Base-by-base conservation (phyloP, 768 basidiomycete genomes). In the Amanita rubescens region DNA sequence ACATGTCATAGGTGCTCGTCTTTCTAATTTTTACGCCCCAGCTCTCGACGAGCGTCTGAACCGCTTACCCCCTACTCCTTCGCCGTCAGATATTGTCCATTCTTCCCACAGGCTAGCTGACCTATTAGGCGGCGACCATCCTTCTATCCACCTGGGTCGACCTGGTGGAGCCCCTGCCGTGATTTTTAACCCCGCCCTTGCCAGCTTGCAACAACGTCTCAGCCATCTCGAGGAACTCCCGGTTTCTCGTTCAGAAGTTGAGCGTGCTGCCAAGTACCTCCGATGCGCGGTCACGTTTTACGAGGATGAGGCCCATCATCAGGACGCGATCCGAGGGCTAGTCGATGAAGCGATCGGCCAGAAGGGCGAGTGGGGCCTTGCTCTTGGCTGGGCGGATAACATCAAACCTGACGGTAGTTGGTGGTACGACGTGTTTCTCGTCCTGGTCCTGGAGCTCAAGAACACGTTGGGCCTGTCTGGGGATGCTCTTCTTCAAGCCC, bases 381-480 rank as follows among this genome's bases (percentile, higher is more conserved):
- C 19, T 17, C 38, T 58, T 42, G 37, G 15, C 25, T 54, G 54
- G 58, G 53, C 56, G 27, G 48, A 55, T 55, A 35, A 34, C 37
- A 58, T 58, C 58, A 56, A 46, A 46, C 56, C 60, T 45, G 54
- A 43, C 41, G 30, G 44, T 24, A 15, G 45, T 49, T 59, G 60
- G 55, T 57, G 50, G 58, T 24, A 50, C 19, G 39, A 47, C 27
- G 22, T 19, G 1, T 57, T 58, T 51, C 43, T 46, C 37, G 15
- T 30, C 19, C 24, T 50, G 3, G 53, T 54, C 35, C 34, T 58
- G 7, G 57, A 58, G 56, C 51, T 59, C 17, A 62, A n/a, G 56
- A 60, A 58, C 47, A 25, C 43, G 9, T 33, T 55, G 49, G 59
- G 61, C 43, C n/a, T 60, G 15, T 25, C 17, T 15, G 61, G 61